These are phyloP conservation scores for Coemansia reversa DNA, from an alignment of 192 early-diverging fungal species.

Conservation along the genomic window DNA sequence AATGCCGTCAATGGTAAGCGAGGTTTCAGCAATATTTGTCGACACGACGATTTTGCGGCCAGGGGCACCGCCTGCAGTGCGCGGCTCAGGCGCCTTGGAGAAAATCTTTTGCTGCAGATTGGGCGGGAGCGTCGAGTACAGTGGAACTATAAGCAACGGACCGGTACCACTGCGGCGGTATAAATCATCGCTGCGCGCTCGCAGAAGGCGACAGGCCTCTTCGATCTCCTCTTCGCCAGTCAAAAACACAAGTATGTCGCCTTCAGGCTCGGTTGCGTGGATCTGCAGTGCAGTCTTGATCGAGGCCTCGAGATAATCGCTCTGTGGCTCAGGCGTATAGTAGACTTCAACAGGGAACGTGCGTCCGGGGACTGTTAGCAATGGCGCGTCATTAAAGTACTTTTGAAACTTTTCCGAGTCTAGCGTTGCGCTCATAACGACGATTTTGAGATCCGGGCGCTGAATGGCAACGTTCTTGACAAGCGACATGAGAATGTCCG, in stretches of 20 bases:
- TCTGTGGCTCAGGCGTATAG: constrained; percentile 96
- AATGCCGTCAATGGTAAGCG: constrained; percentile 97
- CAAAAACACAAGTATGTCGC: constrained; percentile 95
- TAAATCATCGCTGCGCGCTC: constrained; percentile 71
- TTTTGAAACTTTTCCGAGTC: constrained; percentile 99
- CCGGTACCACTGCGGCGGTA: constrained; percentile 63
- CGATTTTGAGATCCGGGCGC: constrained; percentile 82
- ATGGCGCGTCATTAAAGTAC: constrained; percentile 95
- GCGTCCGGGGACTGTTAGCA: constrained; percentile 90
- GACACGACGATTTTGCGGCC: constrained; percentile 97
- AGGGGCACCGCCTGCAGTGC: constrained; percentile 71
- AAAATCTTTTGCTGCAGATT: constrained; percentile 92
- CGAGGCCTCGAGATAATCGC: constrained; percentile 95
- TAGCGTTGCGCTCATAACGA: constrained; percentile 97
- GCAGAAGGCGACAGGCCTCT: constrained; percentile 86
- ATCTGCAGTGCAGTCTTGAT: constrained; percentile 94
- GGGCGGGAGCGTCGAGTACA: constrained; percentile 93
- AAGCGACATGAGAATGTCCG: constrained; percentile 98
- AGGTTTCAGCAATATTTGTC: constrained; percentile 98
- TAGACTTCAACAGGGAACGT: constrained; percentile 98
- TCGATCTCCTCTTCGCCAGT: constrained; percentile 99
- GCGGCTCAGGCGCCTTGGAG: constrained; percentile 81
- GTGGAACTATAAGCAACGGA: constrained; percentile 80
- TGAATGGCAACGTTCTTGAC: constrained; percentile 84
- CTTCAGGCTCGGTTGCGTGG: constrained; percentile 88